Evolutionary conservation across 768 basidiomycete genomes (phyloP), one percentile per base, ranked within the genome.

Genomic region (Macrolepiota fuliginosa): DNA sequence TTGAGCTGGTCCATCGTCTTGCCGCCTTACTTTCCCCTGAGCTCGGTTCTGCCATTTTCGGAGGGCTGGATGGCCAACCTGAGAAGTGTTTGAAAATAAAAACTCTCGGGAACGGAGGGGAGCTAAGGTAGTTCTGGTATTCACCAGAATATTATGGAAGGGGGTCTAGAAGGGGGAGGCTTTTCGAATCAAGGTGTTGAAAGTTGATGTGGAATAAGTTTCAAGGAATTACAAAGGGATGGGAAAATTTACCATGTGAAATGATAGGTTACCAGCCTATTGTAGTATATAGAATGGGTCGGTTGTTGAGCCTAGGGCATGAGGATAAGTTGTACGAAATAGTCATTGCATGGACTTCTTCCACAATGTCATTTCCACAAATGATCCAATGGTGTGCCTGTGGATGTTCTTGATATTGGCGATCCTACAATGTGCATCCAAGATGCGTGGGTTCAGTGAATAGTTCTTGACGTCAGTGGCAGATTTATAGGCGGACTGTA

Each of bases 1-100:
- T 68, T 22, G 52, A 71, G 39, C 63, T 76, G 2, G 77, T 73
- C 3, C 68, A 63, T 9, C 69, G 65, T 0, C 63, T 78, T 5
- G 73, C 71, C 2, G 62, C 71, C 0, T 60, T 78, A 11, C 73
- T 78, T 35, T 71, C 73, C 17, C 73, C 77, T 0, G 54, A 66
- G 29, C 68, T 69, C 9, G 75, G 75, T 1, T 75, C 74, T 2
- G 63, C 76, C 13, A 76, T 72, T 53, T 70, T 78, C 42, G 75
- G 77, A 13, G 65, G 66, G n/a, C 83, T 84, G 63, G 67, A 56
- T 25, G 79, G 74, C 0, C 63, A 64, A 13, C 67, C 69, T 15
- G 67, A 69, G 32, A 49, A 65, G 58, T 56, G 62, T 17, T 64
- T 46, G n/a, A 65, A 55, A 4, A 57, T 45, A 50, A 62, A 63